These are phyloP conservation scores for Sphaerulina vaccinii DNA, from an alignment of 2,329 filamentous ascomycete species.

Conservation along the genomic window DNA sequence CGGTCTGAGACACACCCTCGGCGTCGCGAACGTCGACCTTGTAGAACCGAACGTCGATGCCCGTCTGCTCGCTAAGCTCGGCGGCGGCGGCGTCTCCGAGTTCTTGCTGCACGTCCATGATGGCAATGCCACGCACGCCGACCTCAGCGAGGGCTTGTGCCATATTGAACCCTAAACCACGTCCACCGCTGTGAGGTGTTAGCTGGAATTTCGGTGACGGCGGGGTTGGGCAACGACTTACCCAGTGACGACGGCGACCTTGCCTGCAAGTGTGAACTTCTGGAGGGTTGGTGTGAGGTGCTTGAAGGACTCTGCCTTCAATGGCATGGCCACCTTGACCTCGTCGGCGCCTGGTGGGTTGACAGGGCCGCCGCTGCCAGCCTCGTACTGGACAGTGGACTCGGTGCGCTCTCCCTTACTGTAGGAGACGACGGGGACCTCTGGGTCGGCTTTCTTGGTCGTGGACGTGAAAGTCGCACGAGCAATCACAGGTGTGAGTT, in stretches of 20 bases:
- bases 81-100: conserved; percentile 68
- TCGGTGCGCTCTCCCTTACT: conserved; percentile 34
- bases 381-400: conserved; percentile 31
- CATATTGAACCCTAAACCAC: conserved; percentile 77
- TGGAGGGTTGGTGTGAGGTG: conserved; percentile 63
- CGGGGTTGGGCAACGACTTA: conserved; percentile 40
- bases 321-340: conserved; percentile 33
- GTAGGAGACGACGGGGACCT: conserved; percentile 37
- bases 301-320: conserved; percentile 44
- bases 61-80: conserved; percentile 70
- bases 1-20: conserved; percentile 66
- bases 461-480: conserved; percentile 30
- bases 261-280: conserved; percentile 64
- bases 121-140: conserved; percentile 69
- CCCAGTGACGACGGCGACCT: conserved; percentile 68
- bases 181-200: conserved; percentile 60
- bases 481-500: conserved; percentile 18
- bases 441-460: conserved; percentile 29
- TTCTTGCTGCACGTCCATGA: conserved; percentile 75
- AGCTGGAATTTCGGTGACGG: conserved; percentile 23
- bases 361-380: conserved; percentile 32
- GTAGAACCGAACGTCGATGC: conserved; percentile 72
- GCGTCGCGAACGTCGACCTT: conserved; percentile 75
- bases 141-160: conserved; percentile 74
- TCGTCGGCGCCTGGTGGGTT: conserved; percentile 36